A percentile compares a stretch with the other conserved stretches of the same genome.
phyloP scores from a whole-genome alignment of 352 stramenopile genomes.

The Pythium scleroteichum region DNA sequence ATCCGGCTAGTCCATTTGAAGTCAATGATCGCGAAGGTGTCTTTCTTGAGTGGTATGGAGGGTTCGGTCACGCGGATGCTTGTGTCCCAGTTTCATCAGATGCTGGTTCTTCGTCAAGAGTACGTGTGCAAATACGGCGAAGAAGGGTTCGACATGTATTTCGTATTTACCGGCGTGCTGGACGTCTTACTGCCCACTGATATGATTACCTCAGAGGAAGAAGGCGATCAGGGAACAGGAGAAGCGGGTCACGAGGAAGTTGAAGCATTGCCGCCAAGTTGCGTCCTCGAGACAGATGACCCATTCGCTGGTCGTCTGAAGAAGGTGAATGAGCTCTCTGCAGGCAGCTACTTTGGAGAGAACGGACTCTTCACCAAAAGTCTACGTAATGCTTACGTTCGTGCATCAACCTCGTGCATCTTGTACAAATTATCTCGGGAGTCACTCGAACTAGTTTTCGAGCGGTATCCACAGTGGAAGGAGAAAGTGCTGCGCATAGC shows the following conservation, averaged over 20 bases:
- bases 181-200: constrained; percentile 32
- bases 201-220: constrained; percentile 9
- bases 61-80: constrained; percentile 53
- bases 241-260: neutral
- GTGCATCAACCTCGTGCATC: constrained; percentile 48
- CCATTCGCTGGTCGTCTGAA: constrained; percentile 13
- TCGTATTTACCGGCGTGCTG: constrained; percentile 53
- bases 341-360: constrained; percentile 46
- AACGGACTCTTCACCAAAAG: constrained; percentile 41
- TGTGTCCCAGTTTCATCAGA: constrained; percentile 50
- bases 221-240: neutral
- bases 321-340: constrained; percentile 41
- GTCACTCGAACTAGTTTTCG: constrained; percentile 51
- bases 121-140: constrained; percentile 48
- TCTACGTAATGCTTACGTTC: constrained; percentile 40
- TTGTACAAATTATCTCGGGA: constrained; percentile 43
- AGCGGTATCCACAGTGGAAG: constrained; percentile 46
- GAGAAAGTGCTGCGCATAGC: constrained; percentile 44
- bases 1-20: constrained; percentile 50
- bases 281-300: constrained; percentile 5
- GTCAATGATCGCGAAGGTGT: constrained; percentile 55
- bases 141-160: constrained; percentile 61
- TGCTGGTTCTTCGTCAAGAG: constrained; percentile 41
- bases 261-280: neutral
- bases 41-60: constrained; percentile 50